Evolutionary conservation across 1,284 basidiomycete genomes (phyloP), one percentile per base, ranked within the genome.

Genomic region (Cystobasidium pallidum): DNA sequence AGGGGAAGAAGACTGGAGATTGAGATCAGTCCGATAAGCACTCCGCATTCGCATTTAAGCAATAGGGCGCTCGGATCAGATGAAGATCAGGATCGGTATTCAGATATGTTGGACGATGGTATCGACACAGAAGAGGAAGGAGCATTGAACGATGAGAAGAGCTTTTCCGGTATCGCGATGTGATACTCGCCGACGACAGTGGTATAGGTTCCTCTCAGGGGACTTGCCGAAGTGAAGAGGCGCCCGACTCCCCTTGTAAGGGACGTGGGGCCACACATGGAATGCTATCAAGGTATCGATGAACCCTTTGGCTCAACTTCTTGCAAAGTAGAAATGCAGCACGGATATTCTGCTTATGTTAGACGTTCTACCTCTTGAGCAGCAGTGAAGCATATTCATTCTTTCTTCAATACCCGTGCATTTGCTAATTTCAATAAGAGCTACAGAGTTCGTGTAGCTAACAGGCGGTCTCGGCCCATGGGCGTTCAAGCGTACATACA

Each of bases 281-380:
- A 55, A 2, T 6, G 7, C 19, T 7, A 2, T 11, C 54, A 55
- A 32, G n/a, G 15, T 55, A 7, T 30, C 54, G 15, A 32, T 34
- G 30, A 51, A 24, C 15, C 49, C 49, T 8, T 55, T 55, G 10
- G 32, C 54, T 55, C 54, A 34, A 32, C 34, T 17, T 55, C 54
- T 55, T 55, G 54, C 49, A 15, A 28, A 51, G 24, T 51, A 51
- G 49, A 3, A 51, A 24, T 51, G n/a, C n/a, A n/a, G n/a, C n/a
- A n/a, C n/a, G n/a, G n/a, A n/a, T n/a, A n/a, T n/a, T n/a, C n/a
- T n/a, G n/a, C n/a, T n/a, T n/a, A n/a, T n/a, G n/a, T n/a, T n/a
- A n/a, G n/a, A n/a, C n/a, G n/a, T n/a, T n/a, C n/a, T n/a, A n/a
- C n/a, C n/a, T n/a, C n/a, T n/a, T n/a, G n/a, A n/a, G n/a, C n/a